phyloP scores from a whole-genome alignment of 78 protist genomes.

The Ministeria vibrans region DNA sequence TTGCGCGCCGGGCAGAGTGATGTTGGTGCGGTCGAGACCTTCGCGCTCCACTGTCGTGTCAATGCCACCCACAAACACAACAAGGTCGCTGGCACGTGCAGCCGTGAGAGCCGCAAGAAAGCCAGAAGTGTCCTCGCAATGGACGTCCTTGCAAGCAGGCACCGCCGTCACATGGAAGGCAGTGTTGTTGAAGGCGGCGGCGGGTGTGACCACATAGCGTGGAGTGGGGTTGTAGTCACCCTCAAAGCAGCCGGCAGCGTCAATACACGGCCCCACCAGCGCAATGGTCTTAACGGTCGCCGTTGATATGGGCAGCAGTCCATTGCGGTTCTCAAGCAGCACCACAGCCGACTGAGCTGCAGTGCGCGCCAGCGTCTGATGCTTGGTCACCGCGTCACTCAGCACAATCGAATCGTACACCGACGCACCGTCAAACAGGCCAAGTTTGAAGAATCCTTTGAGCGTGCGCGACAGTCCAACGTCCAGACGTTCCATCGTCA shows the following conservation, averaged over 20 bases:
- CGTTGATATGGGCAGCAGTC: neutral
- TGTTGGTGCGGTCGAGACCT: conserved; percentile 11
- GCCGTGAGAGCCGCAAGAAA: conserved; percentile 21
- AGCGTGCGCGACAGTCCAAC: too few relatives aligned
- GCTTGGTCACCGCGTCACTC: too few relatives aligned
- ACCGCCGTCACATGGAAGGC: neutral
- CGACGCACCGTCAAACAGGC: too few relatives aligned
- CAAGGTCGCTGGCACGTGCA: conserved; percentile 20
- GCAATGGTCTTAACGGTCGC: neutral
- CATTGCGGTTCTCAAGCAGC: conserved; percentile 9
- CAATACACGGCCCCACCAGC: conserved; percentile 19
- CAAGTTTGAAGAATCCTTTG: too few relatives aligned
- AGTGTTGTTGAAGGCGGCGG: neutral
- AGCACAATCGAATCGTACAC: too few relatives aligned
- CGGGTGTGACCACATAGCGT: conserved; percentile 9
- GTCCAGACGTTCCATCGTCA: too few relatives aligned
- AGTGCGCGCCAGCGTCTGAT: too few relatives aligned
- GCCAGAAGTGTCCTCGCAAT: conserved; percentile 2
- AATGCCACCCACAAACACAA: conserved; percentile 23
- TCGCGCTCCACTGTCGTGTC: conserved; percentile 12
- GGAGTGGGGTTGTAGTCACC: conserved; percentile 14
- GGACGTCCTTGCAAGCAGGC: too few relatives aligned
- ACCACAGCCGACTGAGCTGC: too few relatives aligned
- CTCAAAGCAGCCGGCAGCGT: neutral
- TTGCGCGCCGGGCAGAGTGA: conserved; percentile 40